A percentile compares a stretch with the other conserved stretches of the same genome.
Evolutionary conservation across 176 grass and related monocot genomes (phyloP).

Genomic region (barley (Hordeum vulgare)): DNA sequence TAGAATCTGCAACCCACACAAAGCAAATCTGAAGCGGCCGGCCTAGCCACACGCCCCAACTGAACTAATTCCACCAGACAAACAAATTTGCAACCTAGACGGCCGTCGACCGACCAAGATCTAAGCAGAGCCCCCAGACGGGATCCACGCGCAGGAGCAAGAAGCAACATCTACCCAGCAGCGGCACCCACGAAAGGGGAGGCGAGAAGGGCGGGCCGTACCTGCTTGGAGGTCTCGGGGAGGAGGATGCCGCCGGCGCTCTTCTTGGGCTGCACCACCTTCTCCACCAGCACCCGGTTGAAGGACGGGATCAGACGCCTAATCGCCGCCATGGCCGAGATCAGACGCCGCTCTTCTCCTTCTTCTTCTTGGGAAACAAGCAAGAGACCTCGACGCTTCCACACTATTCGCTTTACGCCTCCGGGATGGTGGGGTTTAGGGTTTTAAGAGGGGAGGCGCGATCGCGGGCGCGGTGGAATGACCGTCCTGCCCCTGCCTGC

Average conservation of each 20-base stretch:
- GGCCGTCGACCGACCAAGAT: background rate
- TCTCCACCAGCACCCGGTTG: constrained; percentile 87
- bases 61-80: background rate
- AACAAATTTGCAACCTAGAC: background rate
- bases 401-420: background rate
- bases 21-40: background rate
- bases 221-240: constrained; percentile 89
- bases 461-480: background rate
- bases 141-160: background rate
- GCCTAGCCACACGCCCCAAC: background rate
- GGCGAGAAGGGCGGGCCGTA: background rate
- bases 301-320: constrained; percentile 75
- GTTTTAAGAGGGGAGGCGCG: constrained; percentile 18
- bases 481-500: constrained; percentile 23
- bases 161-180: background rate
- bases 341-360: constrained; percentile 19
- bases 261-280: constrained; percentile 81
- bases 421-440: constrained; percentile 29
- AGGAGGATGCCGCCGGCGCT: constrained; percentile 78
- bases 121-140: background rate
- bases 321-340: constrained; percentile 54
- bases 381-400: constrained; percentile 3
- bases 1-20: background rate
- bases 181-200: background rate
- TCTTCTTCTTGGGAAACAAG: constrained; percentile 34